These are phyloP conservation scores for Medicago arabica DNA, from an alignment of 306 rosid species.

Conservation along the genomic window DNA sequence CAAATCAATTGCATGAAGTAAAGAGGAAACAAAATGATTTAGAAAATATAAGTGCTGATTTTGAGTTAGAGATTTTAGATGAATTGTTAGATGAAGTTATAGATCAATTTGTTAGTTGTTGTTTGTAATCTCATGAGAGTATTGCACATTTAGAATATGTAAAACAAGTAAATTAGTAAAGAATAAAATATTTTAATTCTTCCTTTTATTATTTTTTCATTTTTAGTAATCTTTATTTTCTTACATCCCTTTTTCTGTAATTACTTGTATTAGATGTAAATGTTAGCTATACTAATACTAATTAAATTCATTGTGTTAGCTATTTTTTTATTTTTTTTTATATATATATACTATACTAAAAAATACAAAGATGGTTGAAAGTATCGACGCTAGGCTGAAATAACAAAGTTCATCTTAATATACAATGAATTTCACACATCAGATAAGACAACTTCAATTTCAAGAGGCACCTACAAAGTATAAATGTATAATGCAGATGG, in stretches of 20 bases:
- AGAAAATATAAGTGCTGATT: constrained; percentile 56
- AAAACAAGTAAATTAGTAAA: constrained; percentile 40
- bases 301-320: too few species aligned
- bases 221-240: not conserved
- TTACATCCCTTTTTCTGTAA: not conserved
- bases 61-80: constrained; percentile 58
- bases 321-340: too few species aligned
- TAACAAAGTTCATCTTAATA: not conserved
- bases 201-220: constrained; percentile 4
- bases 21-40: constrained; percentile 46
- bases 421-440: not conserved
- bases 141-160: constrained; percentile 41
- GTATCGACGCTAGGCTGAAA: not conserved
- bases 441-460: not conserved
- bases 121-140: constrained; percentile 30
- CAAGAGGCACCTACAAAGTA: not conserved
- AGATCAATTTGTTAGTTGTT: constrained; percentile 49
- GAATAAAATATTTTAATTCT: constrained; percentile 19
- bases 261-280: not conserved
- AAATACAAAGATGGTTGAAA: not conserved
- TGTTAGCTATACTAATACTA: not conserved
- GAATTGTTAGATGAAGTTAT: constrained; percentile 69
- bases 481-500: not conserved
- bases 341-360: too few species aligned
- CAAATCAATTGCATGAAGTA: constrained; percentile 46